Conservation (phyloP, 768 basidiomycete genomes). For the Lactifluus piperatus region DNA sequence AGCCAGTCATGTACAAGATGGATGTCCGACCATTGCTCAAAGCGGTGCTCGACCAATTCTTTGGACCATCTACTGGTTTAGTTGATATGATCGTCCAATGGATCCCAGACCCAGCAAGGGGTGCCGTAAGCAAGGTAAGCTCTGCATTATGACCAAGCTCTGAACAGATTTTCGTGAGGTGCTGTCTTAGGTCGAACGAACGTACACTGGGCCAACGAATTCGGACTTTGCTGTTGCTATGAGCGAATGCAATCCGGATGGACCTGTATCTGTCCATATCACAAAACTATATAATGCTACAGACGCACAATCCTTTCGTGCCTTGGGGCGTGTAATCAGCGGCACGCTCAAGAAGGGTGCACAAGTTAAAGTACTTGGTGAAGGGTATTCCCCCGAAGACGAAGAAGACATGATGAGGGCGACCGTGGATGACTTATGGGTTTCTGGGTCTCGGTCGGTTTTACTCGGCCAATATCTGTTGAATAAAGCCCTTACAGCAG, state of each 20-base stretch:
- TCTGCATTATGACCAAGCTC: background rate
- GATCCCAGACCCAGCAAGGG: constrained; percentile 72
- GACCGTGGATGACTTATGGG: constrained; percentile 80
- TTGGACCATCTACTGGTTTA: constrained; percentile 81
- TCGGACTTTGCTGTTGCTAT: constrained; percentile 72
- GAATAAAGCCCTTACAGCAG: background rate
- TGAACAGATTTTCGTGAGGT: constrained; percentile 4
- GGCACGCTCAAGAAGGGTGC: constrained; percentile 81
- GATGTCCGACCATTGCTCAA: constrained; percentile 93
- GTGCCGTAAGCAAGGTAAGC: constrained; percentile 50
- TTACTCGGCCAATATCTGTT: background rate
- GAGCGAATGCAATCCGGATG: constrained; percentile 74
- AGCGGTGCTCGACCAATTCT: constrained; percentile 92
- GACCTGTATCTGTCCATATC: constrained; percentile 88
- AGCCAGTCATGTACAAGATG: constrained; percentile 96
- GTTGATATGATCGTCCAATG: constrained; percentile 89
- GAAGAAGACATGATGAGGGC: constrained; percentile 95
- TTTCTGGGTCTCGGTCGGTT: constrained; percentile 78
- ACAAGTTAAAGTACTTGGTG: constrained; percentile 92
- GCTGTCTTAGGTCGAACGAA: constrained; percentile 54
- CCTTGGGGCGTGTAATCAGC: constrained; percentile 90
- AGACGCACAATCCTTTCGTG: constrained; percentile 93
- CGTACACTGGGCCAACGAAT: constrained; percentile 83
- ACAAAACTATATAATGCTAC: constrained; percentile 94
- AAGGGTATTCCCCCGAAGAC: constrained; percentile 97